phyloP scores from a whole-genome alignment of 192 early-diverging fungal species.

The Gigaspora rosea region DNA sequence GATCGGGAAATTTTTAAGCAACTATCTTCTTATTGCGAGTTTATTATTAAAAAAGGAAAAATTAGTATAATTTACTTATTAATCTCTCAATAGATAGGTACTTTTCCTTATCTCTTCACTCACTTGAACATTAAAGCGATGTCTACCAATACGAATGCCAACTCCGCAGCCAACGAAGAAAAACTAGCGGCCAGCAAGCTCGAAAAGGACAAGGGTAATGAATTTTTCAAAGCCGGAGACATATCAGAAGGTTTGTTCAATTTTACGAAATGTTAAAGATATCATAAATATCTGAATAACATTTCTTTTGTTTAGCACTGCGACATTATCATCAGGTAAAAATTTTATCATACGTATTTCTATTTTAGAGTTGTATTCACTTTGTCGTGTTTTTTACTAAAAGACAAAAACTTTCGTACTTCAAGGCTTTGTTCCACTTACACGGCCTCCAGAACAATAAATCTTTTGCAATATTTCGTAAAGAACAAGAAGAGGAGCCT shows the following conservation, averaged over 20 bases:
- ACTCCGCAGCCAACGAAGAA: conserved; percentile 15
- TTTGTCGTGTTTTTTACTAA: neutral
- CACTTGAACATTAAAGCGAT: neutral
- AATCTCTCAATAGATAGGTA: too few species aligned
- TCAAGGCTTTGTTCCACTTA: conserved; percentile 42
- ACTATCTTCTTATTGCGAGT: too few species aligned
- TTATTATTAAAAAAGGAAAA: too few species aligned
- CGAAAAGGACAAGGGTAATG: conserved; percentile 44
- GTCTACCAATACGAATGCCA: neutral
- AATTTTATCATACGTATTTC: neutral
- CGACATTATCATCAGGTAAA: conserved; percentile 43
- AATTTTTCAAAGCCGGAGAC: conserved; percentile 43
- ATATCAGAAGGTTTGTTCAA: conserved; percentile 35
- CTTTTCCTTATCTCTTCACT: too few species aligned
- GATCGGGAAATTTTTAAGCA: too few species aligned
- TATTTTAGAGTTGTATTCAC: neutral
- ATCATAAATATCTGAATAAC: neutral
- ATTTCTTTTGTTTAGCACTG: conserved; percentile 35
- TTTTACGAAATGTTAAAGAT: neutral
- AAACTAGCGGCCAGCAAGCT: conserved; percentile 34
- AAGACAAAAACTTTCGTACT: neutral
- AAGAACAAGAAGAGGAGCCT: conserved; percentile 19
- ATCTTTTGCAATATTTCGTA: conserved; percentile 24
- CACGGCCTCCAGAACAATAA: conserved; percentile 42
- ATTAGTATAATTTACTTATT: too few species aligned